Percentiles rank a stretch among this genome's conserved stretches.
These are phyloP conservation scores for Chaetomidium leptoderma DNA, from an alignment of 495 filamentous ascomycete genomes.

Conservation along the genomic window DNA sequence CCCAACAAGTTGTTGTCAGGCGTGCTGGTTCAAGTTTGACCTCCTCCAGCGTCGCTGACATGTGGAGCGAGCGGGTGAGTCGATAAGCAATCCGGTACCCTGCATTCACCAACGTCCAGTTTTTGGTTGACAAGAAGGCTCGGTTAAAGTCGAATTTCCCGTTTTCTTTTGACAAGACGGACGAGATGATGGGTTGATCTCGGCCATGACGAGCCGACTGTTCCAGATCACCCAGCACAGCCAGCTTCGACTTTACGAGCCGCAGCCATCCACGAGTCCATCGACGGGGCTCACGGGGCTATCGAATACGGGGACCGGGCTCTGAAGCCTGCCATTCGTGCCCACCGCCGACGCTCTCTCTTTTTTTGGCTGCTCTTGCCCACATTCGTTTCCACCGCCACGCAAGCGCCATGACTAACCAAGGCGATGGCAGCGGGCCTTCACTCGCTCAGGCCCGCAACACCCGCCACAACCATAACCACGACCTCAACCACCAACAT, in stretches of 20 bases:
- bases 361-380: conserved; percentile 18
- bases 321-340: conserved; percentile 11
- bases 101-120: neutral
- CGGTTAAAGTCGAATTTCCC: conserved; percentile 4
- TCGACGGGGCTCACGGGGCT: conserved; percentile 8
- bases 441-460: conserved; percentile 52
- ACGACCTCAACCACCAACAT: conserved; percentile 30
- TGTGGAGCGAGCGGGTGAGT: conserved; percentile 14
- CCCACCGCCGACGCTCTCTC: conserved; percentile 12
- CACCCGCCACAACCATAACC: conserved; percentile 25
- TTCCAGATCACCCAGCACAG: conserved; percentile 20
- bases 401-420: conserved; percentile 44
- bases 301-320: conserved; percentile 31
- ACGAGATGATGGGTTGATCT: conserved; percentile 26
- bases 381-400: conserved; percentile 27
- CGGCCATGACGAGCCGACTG: conserved; percentile 30
- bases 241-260: conserved; percentile 26
- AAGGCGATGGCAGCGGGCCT: conserved; percentile 38
- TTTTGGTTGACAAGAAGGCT: conserved; percentile 8
- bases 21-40: conserved; percentile 17
- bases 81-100: neutral
- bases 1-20: neutral
- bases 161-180: conserved; percentile 5
- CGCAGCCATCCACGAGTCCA: conserved; percentile 16
- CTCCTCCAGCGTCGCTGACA: conserved; percentile 7